Percentiles rank a stretch among this genome's conserved stretches.
Evolutionary conservation across 169 alveolate genomes (phyloP).

Genomic region (Hepatocystis sp.): DNA sequence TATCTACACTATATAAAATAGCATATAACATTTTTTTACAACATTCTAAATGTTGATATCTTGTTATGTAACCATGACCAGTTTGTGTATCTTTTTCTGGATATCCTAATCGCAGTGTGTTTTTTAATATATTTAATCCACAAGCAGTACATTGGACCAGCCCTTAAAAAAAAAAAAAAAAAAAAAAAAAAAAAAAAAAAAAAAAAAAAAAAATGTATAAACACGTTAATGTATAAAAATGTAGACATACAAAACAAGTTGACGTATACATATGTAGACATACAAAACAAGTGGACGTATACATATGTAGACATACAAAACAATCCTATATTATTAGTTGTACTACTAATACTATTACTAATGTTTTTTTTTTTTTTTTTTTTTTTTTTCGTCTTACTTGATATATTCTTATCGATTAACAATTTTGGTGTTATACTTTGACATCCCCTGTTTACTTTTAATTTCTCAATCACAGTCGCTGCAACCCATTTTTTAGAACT

Average conservation of each 20-base stretch:
- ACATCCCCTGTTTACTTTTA: no score
- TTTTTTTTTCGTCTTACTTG: conserved; percentile 43
- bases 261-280: no score
- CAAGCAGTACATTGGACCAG: conserved; percentile 75
- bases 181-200: no score
- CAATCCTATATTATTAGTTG: conserved; percentile 15
- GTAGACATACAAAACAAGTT: no score
- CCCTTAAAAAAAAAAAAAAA: conserved; percentile 7
- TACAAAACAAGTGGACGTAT: no score
- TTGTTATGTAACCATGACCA: conserved; percentile 74
- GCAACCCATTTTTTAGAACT: no score
- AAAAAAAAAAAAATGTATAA: no score
- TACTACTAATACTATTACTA: conserved; percentile 13
- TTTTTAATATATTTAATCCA: conserved; percentile 56
- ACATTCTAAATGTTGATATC: conserved; percentile 79
- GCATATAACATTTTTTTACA: conserved; percentile 63
- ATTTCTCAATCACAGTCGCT: no score
- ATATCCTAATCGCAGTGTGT: conserved; percentile 65
- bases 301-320: no score
- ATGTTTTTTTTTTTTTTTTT: conserved; percentile 23
- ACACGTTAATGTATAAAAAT: no score
- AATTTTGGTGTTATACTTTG: no score
- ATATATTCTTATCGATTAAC: conserved; percentile 56
- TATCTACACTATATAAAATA: conserved; percentile 29
- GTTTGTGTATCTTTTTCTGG: conserved; percentile 80